Percentiles rank a stretch among this genome's conserved stretches.
These are phyloP conservation scores for Saccharomycopsis capsularis DNA, from an alignment of 805 yeast species.

Conservation along the genomic window DNA sequence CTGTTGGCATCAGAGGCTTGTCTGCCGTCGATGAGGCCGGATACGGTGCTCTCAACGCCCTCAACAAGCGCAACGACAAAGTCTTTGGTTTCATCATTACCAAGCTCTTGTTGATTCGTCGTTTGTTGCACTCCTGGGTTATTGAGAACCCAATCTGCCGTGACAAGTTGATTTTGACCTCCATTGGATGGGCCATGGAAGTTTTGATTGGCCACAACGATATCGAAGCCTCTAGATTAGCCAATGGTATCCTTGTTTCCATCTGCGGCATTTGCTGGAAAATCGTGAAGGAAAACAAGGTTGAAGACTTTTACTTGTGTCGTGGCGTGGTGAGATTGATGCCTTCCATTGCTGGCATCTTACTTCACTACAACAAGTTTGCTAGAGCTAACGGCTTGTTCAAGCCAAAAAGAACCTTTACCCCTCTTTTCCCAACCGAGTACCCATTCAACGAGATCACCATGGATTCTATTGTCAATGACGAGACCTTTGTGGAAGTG, in stretches of 20 bases:
- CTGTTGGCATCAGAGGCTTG: constrained; percentile 52
- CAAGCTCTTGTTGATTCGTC: constrained; percentile 55
- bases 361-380: constrained; percentile 46
- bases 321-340: constrained; percentile 45
- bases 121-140: constrained; percentile 39
- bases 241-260: constrained; percentile 50
- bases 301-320: constrained; percentile 33
- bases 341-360: constrained; percentile 46
- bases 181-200: constrained; percentile 53
- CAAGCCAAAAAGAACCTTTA: constrained; percentile 56
- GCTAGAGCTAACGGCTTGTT: constrained; percentile 35
- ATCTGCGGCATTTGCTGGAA: constrained; percentile 37
- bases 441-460: constrained; percentile 61
- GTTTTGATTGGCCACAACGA: constrained; percentile 44
- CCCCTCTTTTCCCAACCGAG: constrained; percentile 58
- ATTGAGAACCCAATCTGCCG: constrained; percentile 28
- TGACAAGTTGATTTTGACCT: constrained; percentile 36
- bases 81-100: constrained; percentile 50
- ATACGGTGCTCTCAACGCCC: constrained; percentile 20
- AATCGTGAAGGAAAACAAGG: constrained; percentile 28
- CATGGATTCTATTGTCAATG: constrained; percentile 68
- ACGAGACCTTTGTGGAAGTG: constrained; percentile 62
- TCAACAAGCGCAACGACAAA: constrained; percentile 34
- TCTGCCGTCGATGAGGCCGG: constrained; percentile 36
- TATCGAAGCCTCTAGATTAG: constrained; percentile 55